A percentile compares a stretch with the other conserved stretches of the same genome.
phyloP scores from a whole-genome alignment of 2,329 filamentous ascomycete genomes.

The Elsinoe fawcettii region DNA sequence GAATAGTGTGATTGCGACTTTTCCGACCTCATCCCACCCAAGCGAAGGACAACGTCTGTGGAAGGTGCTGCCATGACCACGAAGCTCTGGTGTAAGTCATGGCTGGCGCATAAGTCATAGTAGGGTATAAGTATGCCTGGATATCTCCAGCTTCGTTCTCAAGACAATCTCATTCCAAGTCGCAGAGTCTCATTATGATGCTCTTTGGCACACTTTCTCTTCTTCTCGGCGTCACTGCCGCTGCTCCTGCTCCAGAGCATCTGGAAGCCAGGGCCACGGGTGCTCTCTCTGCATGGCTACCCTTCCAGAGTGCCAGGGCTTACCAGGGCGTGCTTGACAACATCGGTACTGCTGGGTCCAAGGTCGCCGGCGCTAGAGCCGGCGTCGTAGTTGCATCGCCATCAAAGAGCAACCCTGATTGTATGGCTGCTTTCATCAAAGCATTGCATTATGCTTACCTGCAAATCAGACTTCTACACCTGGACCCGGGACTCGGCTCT shows the following conservation, averaged over 20 bases:
- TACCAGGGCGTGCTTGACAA: conserved; percentile 49
- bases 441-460: not conserved
- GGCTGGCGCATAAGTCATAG: not conserved
- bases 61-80: not conserved
- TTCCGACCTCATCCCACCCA: not conserved
- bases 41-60: not conserved
- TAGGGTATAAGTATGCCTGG: not conserved
- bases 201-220: conserved; percentile 13
- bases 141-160: not conserved
- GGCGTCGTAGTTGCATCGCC: conserved; percentile 51
- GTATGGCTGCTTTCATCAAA: conserved; percentile 29
- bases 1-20: not conserved
- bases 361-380: conserved; percentile 40
- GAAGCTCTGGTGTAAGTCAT: not conserved
- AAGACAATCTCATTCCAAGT: not conserved
- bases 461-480: conserved; percentile 59
- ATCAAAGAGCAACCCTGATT: conserved; percentile 47
- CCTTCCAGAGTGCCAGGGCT: conserved; percentile 40
- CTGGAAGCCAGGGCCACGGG: conserved; percentile 20
- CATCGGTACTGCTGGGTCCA: conserved; percentile 45
- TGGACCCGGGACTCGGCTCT: conserved; percentile 71
- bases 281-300: conserved; percentile 31
- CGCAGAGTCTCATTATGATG: conserved; percentile 4
- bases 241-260: conserved; percentile 17
- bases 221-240: conserved; percentile 14